These are phyloP conservation scores for Phoenix roebelenii DNA, from an alignment of 176 grass and related monocot genomes.

Conservation along the genomic window DNA sequence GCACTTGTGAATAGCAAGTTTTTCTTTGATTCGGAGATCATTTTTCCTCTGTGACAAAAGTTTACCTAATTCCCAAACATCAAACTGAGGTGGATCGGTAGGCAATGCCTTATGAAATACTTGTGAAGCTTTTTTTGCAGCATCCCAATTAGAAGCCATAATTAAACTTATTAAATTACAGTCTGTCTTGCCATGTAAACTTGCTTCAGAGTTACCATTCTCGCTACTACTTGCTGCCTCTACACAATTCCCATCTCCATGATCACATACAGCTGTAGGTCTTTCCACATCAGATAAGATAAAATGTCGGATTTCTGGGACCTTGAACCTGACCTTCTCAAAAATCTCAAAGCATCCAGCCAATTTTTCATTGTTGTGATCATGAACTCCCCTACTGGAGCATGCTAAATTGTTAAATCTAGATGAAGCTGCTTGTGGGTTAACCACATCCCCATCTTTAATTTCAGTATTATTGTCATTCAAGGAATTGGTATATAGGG, in stretches of 20 bases:
- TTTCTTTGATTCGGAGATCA: conserved; percentile 46
- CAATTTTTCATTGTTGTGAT: neutral
- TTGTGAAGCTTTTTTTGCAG: conserved; percentile 25
- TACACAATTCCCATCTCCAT: neutral
- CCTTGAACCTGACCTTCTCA: conserved; percentile 1
- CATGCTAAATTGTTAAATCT: neutral
- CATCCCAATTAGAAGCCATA: conserved; percentile 31
- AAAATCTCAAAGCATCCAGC: neutral
- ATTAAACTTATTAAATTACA: conserved; percentile 41
- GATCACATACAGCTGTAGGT: neutral
- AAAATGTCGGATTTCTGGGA: neutral
- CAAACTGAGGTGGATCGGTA: conserved; percentile 17
- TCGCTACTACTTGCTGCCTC: neutral
- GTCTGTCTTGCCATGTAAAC: conserved; percentile 8
- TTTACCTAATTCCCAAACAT: conserved; percentile 33
- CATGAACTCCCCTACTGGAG: neutral
- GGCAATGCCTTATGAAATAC: conserved; percentile 30
- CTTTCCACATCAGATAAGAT: neutral
- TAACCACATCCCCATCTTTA: neutral
- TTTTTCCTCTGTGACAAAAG: conserved; percentile 27
- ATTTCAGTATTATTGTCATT: too few relatives aligned
- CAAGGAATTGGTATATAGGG: too few relatives aligned
- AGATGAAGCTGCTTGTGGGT: neutral
- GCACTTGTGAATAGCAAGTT: conserved; percentile 32
- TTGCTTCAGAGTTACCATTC: conserved; percentile 9